Percentiles rank a stretch among this genome's conserved stretches.
These are phyloP conservation scores for Fusarium decemcellulare DNA, from an alignment of 2,329 filamentous ascomycete species.

Conservation along the genomic window DNA sequence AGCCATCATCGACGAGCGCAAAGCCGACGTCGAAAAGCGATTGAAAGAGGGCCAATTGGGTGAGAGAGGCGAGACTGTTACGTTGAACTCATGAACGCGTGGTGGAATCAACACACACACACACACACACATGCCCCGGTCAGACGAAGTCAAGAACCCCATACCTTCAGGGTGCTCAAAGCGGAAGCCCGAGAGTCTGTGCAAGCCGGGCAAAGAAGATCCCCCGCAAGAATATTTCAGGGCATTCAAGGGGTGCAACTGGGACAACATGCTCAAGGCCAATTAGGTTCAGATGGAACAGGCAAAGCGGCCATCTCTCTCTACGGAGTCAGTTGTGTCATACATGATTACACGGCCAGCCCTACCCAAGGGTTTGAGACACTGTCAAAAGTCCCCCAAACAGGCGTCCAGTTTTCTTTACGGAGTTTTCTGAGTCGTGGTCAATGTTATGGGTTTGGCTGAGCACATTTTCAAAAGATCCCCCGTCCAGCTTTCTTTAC, in stretches of 20 bases:
- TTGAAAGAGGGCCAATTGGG: background rate
- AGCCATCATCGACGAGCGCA: background rate
- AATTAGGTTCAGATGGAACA: background rate
- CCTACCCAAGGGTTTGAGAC: background rate
- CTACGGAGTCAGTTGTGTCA: no score
- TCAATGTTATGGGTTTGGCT: background rate
- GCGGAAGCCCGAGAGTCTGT: background rate
- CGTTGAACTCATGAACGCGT: background rate
- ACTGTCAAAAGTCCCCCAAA: no score
- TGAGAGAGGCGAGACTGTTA: background rate
- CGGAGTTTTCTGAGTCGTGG: background rate
- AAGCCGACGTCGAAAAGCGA: background rate
- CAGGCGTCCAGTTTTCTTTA: no score
- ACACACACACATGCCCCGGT: no score
- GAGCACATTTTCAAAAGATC: background rate
- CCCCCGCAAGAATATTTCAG: background rate
- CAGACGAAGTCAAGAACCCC: background rate
- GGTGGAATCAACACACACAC: background rate
- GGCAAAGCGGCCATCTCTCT: background rate
- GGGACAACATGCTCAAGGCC: background rate
- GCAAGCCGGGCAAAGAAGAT: background rate
- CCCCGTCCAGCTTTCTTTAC: slow-evolving; percentile 9
- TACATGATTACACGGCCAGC: background rate
- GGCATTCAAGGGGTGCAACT: slow-evolving; percentile 3
- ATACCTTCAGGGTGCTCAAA: background rate